Percentiles rank a stretch among this genome's conserved stretches.
Evolutionary conservation across 306 rosid genomes (phyloP).

Genomic region (Corylus americana): DNA sequence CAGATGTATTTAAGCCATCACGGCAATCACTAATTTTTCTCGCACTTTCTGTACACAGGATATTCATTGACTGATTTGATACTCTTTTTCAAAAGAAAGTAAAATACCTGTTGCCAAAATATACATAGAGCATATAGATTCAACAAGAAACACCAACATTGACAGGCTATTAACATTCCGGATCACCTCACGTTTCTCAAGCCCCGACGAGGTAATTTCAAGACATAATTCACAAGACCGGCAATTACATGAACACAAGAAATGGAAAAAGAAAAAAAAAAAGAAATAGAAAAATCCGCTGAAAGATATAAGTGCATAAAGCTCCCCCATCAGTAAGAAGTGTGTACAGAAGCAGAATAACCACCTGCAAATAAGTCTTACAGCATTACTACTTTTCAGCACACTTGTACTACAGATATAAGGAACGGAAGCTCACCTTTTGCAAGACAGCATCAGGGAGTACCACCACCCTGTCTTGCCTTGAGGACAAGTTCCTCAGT

Average conservation of each 20-base stretch:
- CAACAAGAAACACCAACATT: not conserved
- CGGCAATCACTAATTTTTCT: not conserved
- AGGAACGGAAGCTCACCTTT: conserved; percentile 24
- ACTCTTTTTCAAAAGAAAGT: not conserved
- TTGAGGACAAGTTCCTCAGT: conserved; percentile 88
- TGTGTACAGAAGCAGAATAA: not conserved
- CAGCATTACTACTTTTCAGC: conserved; percentile 7
- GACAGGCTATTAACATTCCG: not conserved
- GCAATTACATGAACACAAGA: not conserved
- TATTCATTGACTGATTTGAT: not conserved
- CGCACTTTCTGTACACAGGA: not conserved
- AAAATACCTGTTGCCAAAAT: not conserved
- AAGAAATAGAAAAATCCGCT: not conserved
- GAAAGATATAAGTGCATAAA: not conserved
- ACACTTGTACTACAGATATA: conserved; percentile 28
- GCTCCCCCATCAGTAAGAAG: not conserved
- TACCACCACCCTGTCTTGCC: conserved; percentile 50
- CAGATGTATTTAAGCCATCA: not conserved
- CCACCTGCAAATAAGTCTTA: conserved; percentile 18
- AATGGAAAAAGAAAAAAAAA: not conserved
- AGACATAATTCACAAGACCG: no score
- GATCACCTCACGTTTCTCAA: not conserved
- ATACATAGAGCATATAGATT: not conserved
- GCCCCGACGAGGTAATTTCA: no score
- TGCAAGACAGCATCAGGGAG: conserved; percentile 27